phyloP scores from a whole-genome alignment of 2,329 filamentous ascomycete species.

The Neofusicoccum laricinum region DNA sequence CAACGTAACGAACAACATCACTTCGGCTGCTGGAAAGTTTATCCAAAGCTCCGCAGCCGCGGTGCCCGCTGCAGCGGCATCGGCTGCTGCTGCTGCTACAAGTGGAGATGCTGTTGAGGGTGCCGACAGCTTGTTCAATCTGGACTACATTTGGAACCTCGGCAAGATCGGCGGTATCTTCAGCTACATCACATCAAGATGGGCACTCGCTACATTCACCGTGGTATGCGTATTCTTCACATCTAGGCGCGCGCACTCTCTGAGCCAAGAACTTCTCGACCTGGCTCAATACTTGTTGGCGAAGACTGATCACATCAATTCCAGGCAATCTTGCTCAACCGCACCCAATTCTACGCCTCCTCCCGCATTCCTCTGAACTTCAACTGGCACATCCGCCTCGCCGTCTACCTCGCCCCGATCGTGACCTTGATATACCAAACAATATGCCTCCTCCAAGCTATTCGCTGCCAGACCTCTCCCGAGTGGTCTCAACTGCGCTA shows the following conservation, averaged over 20 bases:
- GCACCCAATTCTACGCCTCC: constrained; percentile 90
- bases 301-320: not conserved
- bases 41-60: constrained; percentile 46
- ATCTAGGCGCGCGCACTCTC: not conserved
- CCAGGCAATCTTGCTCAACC: constrained; percentile 79
- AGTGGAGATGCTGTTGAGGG: constrained; percentile 27
- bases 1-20: constrained; percentile 36
- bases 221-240: constrained; percentile 52
- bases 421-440: constrained; percentile 68
- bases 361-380: constrained; percentile 77
- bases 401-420: constrained; percentile 70
- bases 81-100: constrained; percentile 32
- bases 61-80: constrained; percentile 36
- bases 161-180: constrained; percentile 82
- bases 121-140: constrained; percentile 40
- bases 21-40: constrained; percentile 38
- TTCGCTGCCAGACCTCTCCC: constrained; percentile 79
- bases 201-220: constrained; percentile 83
- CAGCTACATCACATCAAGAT: constrained; percentile 85
- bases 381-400: constrained; percentile 67
- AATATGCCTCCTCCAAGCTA: constrained; percentile 70
- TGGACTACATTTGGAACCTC: constrained; percentile 38
- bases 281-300: not conserved
- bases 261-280: not conserved
- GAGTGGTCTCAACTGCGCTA: constrained; percentile 47